phyloP scores from a whole-genome alignment of 768 basidiomycete genomes.

The Russula dissimulans region DNA sequence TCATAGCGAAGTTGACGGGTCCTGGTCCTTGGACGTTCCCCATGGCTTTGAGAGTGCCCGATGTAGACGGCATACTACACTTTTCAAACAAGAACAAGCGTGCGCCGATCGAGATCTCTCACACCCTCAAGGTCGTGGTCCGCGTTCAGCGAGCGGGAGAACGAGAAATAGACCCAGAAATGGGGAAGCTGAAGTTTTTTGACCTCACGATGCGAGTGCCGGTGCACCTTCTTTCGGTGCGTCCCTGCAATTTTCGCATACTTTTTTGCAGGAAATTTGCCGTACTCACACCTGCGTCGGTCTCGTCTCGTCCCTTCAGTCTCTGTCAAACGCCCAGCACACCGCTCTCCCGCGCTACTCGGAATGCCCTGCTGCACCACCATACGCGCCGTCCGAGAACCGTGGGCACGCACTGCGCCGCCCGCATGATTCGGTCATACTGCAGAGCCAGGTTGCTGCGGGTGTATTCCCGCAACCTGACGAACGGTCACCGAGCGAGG shows the following conservation, averaged over 20 bases:
- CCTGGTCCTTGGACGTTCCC: slow-evolving; percentile 59
- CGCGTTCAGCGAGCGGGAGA: slow-evolving; percentile 81
- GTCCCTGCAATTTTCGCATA: slow-evolving; percentile 23
- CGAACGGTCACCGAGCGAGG: slow-evolving; percentile 17
- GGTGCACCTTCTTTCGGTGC: slow-evolving; percentile 77
- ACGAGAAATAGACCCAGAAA: slow-evolving; percentile 45
- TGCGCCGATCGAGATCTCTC: slow-evolving; percentile 67
- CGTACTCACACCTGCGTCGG: background rate
- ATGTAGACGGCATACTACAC: slow-evolving; percentile 45
- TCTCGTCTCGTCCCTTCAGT: background rate
- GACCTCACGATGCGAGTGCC: slow-evolving; percentile 84
- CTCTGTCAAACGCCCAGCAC: slow-evolving; percentile 7
- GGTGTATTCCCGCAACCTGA: background rate
- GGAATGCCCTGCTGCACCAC: background rate
- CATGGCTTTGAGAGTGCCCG: slow-evolving; percentile 57
- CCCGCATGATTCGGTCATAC: background rate
- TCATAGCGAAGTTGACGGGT: slow-evolving; percentile 1
- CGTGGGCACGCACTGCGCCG: background rate
- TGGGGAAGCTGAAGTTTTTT: slow-evolving; percentile 70
- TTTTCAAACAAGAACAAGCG: slow-evolving; percentile 75
- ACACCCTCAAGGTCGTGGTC: slow-evolving; percentile 73
- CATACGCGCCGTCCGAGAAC: background rate
- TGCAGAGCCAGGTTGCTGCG: background rate
- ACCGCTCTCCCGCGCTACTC: slow-evolving; percentile 5
- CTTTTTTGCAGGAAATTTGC: background rate